These are phyloP conservation scores for Rostrohypoxylon terebratum DNA, from an alignment of 495 filamentous ascomycete genomes.

Conservation along the genomic window DNA sequence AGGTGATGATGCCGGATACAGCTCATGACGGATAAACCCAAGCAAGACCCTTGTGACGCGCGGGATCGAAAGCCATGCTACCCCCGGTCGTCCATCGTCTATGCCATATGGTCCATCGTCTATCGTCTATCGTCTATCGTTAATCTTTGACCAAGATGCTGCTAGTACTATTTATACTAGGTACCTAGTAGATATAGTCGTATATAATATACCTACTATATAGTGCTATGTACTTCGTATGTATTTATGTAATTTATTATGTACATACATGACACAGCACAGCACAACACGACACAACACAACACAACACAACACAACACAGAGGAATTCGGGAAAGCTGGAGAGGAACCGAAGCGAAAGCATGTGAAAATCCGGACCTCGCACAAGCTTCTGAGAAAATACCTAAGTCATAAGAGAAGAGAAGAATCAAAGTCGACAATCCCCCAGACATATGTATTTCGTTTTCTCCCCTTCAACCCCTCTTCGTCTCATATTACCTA, in stretches of 20 bases:
- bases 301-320: neutral
- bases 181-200: too few species aligned
- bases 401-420: neutral
- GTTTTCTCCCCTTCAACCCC: neutral
- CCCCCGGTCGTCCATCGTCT: constrained; percentile 15
- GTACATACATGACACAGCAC: too few species aligned
- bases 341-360: constrained; percentile 4
- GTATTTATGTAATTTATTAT: too few species aligned
- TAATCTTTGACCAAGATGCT: too few species aligned
- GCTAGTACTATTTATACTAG: too few species aligned
- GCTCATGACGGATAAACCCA: constrained; percentile 29
- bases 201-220: too few species aligned
- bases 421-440: neutral
- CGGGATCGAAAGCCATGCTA: constrained; percentile 36
- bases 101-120: too few species aligned
- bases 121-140: too few species aligned
- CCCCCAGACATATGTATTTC: too few species aligned
- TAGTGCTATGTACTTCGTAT: too few species aligned
- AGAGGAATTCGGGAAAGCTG: neutral
- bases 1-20: constrained; percentile 42
- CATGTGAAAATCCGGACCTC: constrained; percentile 38
- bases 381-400: constrained; percentile 17
- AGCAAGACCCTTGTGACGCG: constrained; percentile 26
- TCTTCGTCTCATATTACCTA: neutral
- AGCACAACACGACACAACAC: too few species aligned